Evolutionary conservation across 345 rosid species (phyloP).

Genomic region (Syzygium grande): DNA sequence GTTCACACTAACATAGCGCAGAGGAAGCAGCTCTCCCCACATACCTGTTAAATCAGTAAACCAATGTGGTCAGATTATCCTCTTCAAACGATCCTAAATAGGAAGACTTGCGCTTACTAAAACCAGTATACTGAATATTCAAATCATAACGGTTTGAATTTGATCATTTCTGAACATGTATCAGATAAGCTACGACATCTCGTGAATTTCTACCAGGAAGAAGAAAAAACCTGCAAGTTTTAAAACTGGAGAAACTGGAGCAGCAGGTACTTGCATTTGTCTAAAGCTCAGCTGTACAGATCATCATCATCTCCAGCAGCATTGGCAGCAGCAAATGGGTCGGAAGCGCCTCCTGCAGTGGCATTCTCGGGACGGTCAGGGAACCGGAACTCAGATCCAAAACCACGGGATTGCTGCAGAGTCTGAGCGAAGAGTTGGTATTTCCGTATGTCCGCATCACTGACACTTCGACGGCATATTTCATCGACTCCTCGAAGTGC

Average conservation of each 20-base stretch:
- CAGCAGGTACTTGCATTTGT: not conserved
- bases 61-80: not conserved
- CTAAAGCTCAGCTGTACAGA: slow-evolving; percentile 45
- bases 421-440: slow-evolving; percentile 95
- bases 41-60: not conserved
- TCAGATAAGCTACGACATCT: not conserved
- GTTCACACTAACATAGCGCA: not conserved
- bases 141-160: not conserved
- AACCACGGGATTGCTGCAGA: slow-evolving; percentile 83
- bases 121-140: not conserved
- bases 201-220: not conserved
- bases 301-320: slow-evolving; percentile 60
- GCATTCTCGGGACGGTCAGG: slow-evolving; percentile 45
- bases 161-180: not conserved
- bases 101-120: not conserved
- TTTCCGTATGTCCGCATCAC: slow-evolving; percentile 86
- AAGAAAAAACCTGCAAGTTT: not conserved
- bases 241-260: not conserved
- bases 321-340: slow-evolving; percentile 4
- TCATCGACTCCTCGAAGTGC: slow-evolving; percentile 92
- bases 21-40: not conserved
- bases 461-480: slow-evolving; percentile 85
- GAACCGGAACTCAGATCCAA: slow-evolving; percentile 78
- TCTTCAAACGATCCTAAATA: not conserved
- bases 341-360: slow-evolving; percentile 34